Evolutionary conservation across 2,329 filamentous ascomycete genomes (phyloP).

Genomic region (Gremmenia infestans): DNA sequence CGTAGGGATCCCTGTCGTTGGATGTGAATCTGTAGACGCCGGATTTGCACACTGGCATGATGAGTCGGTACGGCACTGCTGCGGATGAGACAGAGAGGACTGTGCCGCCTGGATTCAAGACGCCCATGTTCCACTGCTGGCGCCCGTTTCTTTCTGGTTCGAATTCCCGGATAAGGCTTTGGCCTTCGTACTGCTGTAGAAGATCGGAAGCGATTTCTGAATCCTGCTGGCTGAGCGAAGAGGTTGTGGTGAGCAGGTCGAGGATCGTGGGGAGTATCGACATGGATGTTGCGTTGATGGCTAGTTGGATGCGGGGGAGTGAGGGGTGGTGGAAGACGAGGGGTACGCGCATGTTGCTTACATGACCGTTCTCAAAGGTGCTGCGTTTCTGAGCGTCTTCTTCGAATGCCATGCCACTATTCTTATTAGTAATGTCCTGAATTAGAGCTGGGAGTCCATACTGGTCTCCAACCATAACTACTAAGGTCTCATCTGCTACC

Average conservation of each 20-base stretch:
- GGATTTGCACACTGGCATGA: slow-evolving; percentile 23
- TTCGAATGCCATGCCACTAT: slow-evolving; percentile 36
- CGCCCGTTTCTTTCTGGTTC: slow-evolving; percentile 31
- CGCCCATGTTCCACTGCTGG: slow-evolving; percentile 24
- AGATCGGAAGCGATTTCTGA: slow-evolving; percentile 33
- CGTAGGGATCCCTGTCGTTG: slow-evolving; percentile 31
- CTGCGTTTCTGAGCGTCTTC: slow-evolving; percentile 35
- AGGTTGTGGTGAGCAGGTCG: slow-evolving; percentile 38
- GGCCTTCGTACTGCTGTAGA: slow-evolving; percentile 41
- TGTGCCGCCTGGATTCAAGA: slow-evolving; percentile 24
- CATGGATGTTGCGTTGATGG: slow-evolving; percentile 36
- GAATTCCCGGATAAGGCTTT: slow-evolving; percentile 39
- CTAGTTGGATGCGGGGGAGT: slow-evolving; percentile 37
- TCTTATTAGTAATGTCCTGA: background rate
- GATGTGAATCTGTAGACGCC: slow-evolving; percentile 33
- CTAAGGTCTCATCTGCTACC: slow-evolving; percentile 40
- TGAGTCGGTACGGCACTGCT: slow-evolving; percentile 15
- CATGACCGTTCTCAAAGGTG: slow-evolving; percentile 40
- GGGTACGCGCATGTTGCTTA: slow-evolving; percentile 40
- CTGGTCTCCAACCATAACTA: slow-evolving; percentile 41
- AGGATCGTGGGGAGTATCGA: slow-evolving; percentile 42
- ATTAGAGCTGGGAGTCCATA: background rate
- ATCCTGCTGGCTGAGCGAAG: slow-evolving; percentile 33
- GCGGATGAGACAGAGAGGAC: slow-evolving; percentile 20
- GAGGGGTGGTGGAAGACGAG: slow-evolving; percentile 39